These are phyloP conservation scores for Colletotrichum sp. DNA, from an alignment of 2,329 filamentous ascomycete genomes.

Conservation along the genomic window DNA sequence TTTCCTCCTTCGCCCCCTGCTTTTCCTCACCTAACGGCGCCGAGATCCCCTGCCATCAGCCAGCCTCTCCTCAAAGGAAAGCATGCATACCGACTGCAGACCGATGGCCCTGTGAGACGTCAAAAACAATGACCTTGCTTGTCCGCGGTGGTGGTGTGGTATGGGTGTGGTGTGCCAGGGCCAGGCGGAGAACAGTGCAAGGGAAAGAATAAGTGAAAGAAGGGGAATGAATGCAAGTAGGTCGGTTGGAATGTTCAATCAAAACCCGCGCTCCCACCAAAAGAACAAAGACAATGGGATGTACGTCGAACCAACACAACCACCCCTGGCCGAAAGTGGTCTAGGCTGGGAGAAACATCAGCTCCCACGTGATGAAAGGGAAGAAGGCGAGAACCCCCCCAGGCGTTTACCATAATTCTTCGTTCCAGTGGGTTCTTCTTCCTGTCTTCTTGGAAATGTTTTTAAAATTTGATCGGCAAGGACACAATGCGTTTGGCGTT, in stretches of 20 bases:
- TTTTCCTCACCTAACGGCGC: background rate
- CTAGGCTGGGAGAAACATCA: background rate
- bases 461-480: conserved; percentile 19
- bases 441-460: background rate
- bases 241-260: conserved; percentile 3
- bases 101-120: background rate
- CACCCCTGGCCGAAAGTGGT: conserved; percentile 4
- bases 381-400: background rate
- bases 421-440: background rate
- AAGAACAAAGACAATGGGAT: conserved; percentile 21
- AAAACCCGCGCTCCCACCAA: background rate
- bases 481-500: conserved; percentile 21
- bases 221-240: conserved; percentile 16
- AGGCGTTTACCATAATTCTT: background rate
- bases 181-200: conserved; percentile 7
- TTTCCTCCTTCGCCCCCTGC: background rate
- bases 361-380: conserved; percentile 19
- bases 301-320: background rate
- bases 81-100: conserved; percentile 12
- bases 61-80: conserved; percentile 13
- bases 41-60: background rate
- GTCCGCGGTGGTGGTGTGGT: background rate
- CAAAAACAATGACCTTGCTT: conserved; percentile 17
- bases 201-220: conserved; percentile 4
- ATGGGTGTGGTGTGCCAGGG: conserved; percentile 1